Evolutionary conservation across 345 rosid species (phyloP).

Genomic region (Ceriops zippeliana): DNA sequence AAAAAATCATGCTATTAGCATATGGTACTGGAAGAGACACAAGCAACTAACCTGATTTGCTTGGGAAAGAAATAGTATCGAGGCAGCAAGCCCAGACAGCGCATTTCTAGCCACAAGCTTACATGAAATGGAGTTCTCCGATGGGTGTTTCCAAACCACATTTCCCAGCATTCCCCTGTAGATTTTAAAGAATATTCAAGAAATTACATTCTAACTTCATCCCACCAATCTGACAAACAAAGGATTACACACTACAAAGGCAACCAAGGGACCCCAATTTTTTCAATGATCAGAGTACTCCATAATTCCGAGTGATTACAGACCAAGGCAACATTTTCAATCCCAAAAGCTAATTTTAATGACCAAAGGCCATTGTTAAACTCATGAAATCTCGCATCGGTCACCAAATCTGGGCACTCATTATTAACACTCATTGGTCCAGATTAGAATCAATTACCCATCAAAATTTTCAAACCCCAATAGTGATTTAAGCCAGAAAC

Average conservation of each 20-base stretch:
- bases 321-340: not conserved
- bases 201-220: not conserved
- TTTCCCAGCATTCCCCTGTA: constrained; percentile 38
- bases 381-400: too few species aligned
- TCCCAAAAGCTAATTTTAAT: not conserved
- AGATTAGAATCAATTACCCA: too few species aligned
- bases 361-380: not conserved
- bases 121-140: constrained; percentile 27
- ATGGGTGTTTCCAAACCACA: constrained; percentile 38
- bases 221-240: not conserved
- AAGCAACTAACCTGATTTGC: constrained; percentile 49
- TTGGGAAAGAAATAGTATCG: constrained; percentile 55
- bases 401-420: too few species aligned
- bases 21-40: not conserved
- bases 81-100: constrained; percentile 62
- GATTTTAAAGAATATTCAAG: not conserved
- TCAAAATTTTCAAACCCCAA: not conserved
- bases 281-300: too few species aligned
- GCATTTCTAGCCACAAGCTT: constrained; percentile 31
- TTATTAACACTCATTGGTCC: too few species aligned
- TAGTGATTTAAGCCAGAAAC: not conserved
- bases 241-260: too few species aligned
- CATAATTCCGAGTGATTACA: not conserved
- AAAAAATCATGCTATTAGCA: not conserved
- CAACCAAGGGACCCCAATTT: not conserved